Conservation (phyloP, 768 basidiomycete genomes). For the Serendipita vermifera region DNA sequence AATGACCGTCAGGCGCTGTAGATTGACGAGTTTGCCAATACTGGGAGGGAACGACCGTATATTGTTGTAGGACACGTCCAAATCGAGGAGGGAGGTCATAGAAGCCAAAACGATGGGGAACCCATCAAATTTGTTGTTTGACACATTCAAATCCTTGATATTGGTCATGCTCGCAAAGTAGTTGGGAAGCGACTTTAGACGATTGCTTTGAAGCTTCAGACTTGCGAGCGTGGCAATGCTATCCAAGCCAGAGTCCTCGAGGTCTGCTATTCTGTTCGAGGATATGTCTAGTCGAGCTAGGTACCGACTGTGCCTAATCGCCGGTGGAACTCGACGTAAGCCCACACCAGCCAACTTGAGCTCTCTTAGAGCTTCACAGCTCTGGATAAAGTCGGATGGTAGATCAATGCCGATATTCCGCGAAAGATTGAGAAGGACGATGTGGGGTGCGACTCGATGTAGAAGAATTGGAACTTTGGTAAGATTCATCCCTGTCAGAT, state of each 20-base stretch:
- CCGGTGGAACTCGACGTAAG: constrained; percentile 83
- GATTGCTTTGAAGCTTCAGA: constrained; percentile 80
- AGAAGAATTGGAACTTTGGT: constrained; percentile 81
- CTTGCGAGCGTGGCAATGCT: constrained; percentile 53
- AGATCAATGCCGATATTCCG: constrained; percentile 94
- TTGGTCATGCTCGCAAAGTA: constrained; percentile 63
- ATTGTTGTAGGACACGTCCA: constrained; percentile 92
- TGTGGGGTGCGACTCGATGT: constrained; percentile 70
- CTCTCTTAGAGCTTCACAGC: constrained; percentile 70
- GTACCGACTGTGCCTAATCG: constrained; percentile 58
- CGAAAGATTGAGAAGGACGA: constrained; percentile 76
- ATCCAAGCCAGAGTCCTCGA: constrained; percentile 76
- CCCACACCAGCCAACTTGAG: constrained; percentile 83
- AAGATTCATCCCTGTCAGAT: constrained; percentile 66
- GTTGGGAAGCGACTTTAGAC: constrained; percentile 73
- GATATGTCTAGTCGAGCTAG: constrained; percentile 77
- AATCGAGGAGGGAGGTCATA: constrained; percentile 59
- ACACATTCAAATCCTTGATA: constrained; percentile 76
- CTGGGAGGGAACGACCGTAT: constrained; percentile 69
- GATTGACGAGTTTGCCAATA: constrained; percentile 51
- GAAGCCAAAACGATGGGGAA: constrained; percentile 66
- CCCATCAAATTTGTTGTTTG: constrained; percentile 80
- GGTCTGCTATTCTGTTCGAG: constrained; percentile 78
- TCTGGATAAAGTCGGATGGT: constrained; percentile 90
- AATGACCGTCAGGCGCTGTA: constrained; percentile 68